Evolutionary conservation across 768 basidiomycete genomes (phyloP).

Genomic region (Cystobasidium ongulense): DNA sequence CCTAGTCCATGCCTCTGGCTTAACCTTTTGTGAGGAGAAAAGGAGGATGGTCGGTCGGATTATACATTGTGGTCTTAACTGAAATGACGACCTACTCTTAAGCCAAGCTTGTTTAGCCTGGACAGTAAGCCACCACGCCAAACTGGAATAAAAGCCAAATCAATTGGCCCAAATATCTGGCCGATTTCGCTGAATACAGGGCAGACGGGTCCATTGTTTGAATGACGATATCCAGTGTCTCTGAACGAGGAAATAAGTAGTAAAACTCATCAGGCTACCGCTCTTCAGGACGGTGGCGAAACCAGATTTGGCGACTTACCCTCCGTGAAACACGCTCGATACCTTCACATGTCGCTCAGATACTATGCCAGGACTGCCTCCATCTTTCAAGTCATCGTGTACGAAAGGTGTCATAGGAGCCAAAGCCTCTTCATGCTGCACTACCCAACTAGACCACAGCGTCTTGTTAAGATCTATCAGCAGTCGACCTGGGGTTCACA

Average conservation of each 20-base stretch:
- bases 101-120: conserved; percentile 47
- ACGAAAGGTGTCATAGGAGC: conserved; percentile 26
- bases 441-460: conserved; percentile 50
- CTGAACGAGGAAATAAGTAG: conserved; percentile 35
- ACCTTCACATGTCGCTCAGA: background rate
- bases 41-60: no score
- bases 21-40: background rate
- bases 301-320: conserved; percentile 42
- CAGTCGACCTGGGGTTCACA: conserved; percentile 44
- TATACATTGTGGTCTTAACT: no score
- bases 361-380: background rate
- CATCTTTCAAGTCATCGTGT: conserved; percentile 1
- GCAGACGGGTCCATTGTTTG: conserved; percentile 44
- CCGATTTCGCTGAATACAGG: conserved; percentile 46
- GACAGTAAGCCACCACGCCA: conserved; percentile 50
- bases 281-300: no score
- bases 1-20: background rate
- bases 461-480: conserved; percentile 45
- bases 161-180: conserved; percentile 45
- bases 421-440: conserved; percentile 40
- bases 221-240: conserved; percentile 47
- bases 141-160: conserved; percentile 50
- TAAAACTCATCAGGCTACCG: background rate
- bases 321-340: conserved; percentile 41
- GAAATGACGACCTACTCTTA: conserved; percentile 42